These are phyloP conservation scores for Erodium maritimum DNA, from an alignment of 345 rosid genomes.

Conservation along the genomic window DNA sequence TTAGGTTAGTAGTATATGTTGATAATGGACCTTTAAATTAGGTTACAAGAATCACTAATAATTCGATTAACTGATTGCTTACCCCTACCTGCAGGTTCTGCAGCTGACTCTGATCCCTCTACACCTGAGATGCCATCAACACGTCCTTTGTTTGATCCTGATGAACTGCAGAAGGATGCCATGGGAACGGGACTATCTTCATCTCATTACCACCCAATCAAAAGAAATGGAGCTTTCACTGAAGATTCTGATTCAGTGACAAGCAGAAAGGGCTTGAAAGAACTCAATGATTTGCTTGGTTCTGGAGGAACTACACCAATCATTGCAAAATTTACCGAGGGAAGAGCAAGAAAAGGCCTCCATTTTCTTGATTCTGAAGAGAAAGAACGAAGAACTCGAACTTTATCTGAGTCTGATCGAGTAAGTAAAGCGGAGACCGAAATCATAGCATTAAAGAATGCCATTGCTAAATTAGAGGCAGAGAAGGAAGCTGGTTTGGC, in stretches of 20 bases:
- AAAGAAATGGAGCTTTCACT: constrained; percentile 45
- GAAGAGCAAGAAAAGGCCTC: constrained; percentile 56
- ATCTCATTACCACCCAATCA: constrained; percentile 29
- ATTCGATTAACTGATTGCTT: no score
- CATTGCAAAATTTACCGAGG: constrained; percentile 4
- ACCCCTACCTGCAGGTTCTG: constrained; percentile 29
- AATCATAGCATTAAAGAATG: constrained; percentile 50
- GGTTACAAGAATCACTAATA: no score
- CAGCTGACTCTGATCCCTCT: constrained; percentile 37
- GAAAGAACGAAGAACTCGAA: constrained; percentile 17
- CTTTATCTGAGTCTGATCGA: constrained; percentile 45
- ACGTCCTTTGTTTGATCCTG: constrained; percentile 36
- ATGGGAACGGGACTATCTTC: constrained; percentile 41
- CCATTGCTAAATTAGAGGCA: constrained; percentile 67
- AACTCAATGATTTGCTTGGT: constrained; percentile 5
- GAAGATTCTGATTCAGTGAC: constrained; percentile 36
- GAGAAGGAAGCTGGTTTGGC: constrained; percentile 62
- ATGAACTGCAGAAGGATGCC: constrained; percentile 49
- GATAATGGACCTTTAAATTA: no score
- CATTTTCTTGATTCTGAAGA: constrained; percentile 46
- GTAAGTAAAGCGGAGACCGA: constrained; percentile 64
- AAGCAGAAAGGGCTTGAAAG: constrained; percentile 44
- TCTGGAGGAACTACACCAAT: constrained; percentile 13
- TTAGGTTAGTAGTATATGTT: no score
- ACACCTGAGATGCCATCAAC: constrained; percentile 50